Evolutionary conservation across 2,329 filamentous ascomycete species (phyloP), one percentile per base, ranked within the genome.

Genomic region (Cytospora leucostoma): DNA sequence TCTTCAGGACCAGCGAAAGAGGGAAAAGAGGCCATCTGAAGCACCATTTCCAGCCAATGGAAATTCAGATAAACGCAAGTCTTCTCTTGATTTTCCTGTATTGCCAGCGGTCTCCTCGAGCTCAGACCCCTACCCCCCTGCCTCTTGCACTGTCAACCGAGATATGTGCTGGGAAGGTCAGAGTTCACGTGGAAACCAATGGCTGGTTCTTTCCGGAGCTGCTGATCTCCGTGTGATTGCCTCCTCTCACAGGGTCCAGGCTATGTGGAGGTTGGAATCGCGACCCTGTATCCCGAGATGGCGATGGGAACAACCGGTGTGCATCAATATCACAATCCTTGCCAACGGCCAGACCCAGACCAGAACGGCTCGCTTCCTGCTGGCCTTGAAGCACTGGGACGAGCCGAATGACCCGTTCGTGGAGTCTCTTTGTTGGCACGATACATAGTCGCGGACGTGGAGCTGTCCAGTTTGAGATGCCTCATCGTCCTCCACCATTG

Each of bases 141-240:
- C 33, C 34, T 44, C 38, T 35, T 61, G 59, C 51, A 53, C 59
- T 61, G 34, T 55, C 59, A 50, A 53, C 54, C 51, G 49, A 61
- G 54, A 52, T 49, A 33, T n/a, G 37, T 47, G 37, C 27, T 54
- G 27, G 27, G 59, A 51, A 38, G 51, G 19, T 19, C 44, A 21
- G 10, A 47, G n/a, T 62, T 65, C 63, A 65, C 63, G 60, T 65
- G 63, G 60, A 62, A 59, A 35, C 33, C 52, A 55, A 59, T 63
- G 56, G 60, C 63, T 65, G 59, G 62, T 54, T 32, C 49, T 35
- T 44, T 49, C 59, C 56, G 51, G 63, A 59, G 52, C 52, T 56
- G 59, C 60, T 65, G 56, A 62, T 65, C 63, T 47, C 60, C 51
- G 59, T 55, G 50, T 27, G 37, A 51, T 52, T 38, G 27, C 59